Base-by-base conservation (phyloP, 345 rosid genomes). In the Eucalyptus pauciflora region DNA sequence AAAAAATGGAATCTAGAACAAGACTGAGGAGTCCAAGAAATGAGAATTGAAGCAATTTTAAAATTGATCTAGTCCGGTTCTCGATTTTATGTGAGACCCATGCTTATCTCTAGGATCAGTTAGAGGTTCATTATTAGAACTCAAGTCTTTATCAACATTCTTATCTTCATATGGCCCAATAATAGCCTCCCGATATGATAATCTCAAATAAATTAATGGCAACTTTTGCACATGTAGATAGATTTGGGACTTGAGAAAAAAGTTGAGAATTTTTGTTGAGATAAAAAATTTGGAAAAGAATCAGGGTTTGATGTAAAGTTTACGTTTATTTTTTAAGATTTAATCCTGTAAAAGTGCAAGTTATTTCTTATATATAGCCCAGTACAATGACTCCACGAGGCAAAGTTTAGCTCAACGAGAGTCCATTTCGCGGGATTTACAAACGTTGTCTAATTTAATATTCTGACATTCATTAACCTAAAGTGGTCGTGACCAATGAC, bases 1-100 rank as follows among this genome's bases (percentile, higher is more conserved):
- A 71, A 41, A 71, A 71, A 5, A 18, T 37, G 8, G 14, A 71
- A 37, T 5, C 4, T 11, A 6, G 4, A 37, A 37, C 13, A 2
- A 33, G 22, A 18, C 7, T 2, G 2, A 71, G 27, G 46, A 37
- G 81, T 71, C 25, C 0, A 10, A 12, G 46, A 37, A 37, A 1
- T 20, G 2, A 10, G 25, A 71, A 41, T 10, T 4, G 7, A 18
- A 76, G 7, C 8, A 41, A 41, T 10, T 20, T 33, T 11, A 20
- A 43, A 8, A 1, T 76, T 1, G 9, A 0, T 41, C 29, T 6
- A 2, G 3, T 76, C 8, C 4, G 5, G 2, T 20, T 76, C 5
- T 5, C 14, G 0, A 22, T 0, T 37, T 11, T 76, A 0, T 25
- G 2, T 1, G 48, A 43, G 9, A 20, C 14, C 46, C 29, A 41